Percentiles rank a stretch among this genome's conserved stretches.
Conservation (phyloP, 2,329 filamentous ascomycete species). For the Clonostachys rosea region DNA sequence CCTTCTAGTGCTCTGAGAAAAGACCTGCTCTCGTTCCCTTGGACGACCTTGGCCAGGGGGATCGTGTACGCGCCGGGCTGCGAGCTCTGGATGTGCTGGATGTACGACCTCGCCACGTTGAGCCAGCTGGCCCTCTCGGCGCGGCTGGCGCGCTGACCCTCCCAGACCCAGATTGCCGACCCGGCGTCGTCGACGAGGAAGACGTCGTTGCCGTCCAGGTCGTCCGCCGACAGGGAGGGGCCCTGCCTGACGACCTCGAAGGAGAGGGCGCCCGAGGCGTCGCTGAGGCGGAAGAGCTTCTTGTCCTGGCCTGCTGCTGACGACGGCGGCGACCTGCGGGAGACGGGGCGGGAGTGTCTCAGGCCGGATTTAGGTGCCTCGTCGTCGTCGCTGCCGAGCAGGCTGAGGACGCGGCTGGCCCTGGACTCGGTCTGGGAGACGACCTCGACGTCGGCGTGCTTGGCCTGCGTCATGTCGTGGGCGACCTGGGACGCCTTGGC, state of each 20-base stretch:
- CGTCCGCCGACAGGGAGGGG: slow-evolving; percentile 30
- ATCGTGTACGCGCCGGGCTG: slow-evolving; percentile 31
- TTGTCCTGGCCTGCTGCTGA: slow-evolving; percentile 12
- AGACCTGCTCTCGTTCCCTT: slow-evolving; percentile 49
- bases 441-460: slow-evolving; percentile 62
- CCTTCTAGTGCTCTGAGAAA: slow-evolving; percentile 42
- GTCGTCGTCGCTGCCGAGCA: slow-evolving; percentile 44
- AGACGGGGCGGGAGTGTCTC: slow-evolving; percentile 32
- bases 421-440: slow-evolving; percentile 55
- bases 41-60: slow-evolving; percentile 51
- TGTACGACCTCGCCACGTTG: slow-evolving; percentile 51
- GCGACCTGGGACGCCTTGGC: slow-evolving; percentile 64
- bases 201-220: slow-evolving; percentile 55
- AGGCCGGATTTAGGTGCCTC: slow-evolving; percentile 24
- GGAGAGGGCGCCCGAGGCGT: slow-evolving; percentile 50
- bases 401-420: slow-evolving; percentile 46
- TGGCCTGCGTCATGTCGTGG: slow-evolving; percentile 58
- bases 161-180: slow-evolving; percentile 60
- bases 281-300: slow-evolving; percentile 59
- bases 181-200: slow-evolving; percentile 58
- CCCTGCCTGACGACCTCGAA: slow-evolving; percentile 58
- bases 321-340: too few species aligned
- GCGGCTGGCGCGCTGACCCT: slow-evolving; percentile 52
- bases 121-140: slow-evolving; percentile 58
- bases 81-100: slow-evolving; percentile 32